phyloP scores from a whole-genome alignment of 306 rosid genomes.

The Leucaena leucocephala region DNA sequence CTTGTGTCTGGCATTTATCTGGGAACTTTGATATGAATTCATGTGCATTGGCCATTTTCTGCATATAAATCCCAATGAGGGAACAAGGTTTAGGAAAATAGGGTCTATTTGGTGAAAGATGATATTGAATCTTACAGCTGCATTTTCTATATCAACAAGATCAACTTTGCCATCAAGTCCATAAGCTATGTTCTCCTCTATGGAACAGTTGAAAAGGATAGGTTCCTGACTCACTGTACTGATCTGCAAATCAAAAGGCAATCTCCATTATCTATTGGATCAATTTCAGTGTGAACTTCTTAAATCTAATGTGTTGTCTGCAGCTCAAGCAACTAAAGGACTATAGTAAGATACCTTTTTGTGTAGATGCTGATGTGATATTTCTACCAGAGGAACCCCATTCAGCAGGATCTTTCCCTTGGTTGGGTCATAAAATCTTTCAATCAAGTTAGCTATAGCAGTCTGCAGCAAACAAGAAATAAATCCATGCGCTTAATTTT shows the following conservation, averaged over 20 bases:
- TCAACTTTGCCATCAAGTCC: slow-evolving; percentile 70
- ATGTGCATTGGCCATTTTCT: slow-evolving; percentile 84
- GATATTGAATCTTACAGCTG: slow-evolving; percentile 56
- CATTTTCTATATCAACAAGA: slow-evolving; percentile 56
- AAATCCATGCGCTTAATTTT: slow-evolving; percentile 2
- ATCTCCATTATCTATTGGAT: slow-evolving; percentile 23
- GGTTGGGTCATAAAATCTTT: slow-evolving; percentile 85
- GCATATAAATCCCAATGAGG: slow-evolving; percentile 41
- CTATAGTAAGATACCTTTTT: slow-evolving; percentile 54
- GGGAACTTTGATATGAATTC: slow-evolving; percentile 68
- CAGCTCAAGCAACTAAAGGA: neutral
- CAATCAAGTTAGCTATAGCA: slow-evolving; percentile 86
- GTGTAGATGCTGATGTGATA: slow-evolving; percentile 78
- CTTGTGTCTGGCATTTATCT: slow-evolving; percentile 61
- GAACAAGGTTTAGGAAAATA: slow-evolving; percentile 17
- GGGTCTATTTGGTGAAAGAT: slow-evolving; percentile 1
- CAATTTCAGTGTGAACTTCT: slow-evolving; percentile 18
- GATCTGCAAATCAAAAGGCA: slow-evolving; percentile 51
- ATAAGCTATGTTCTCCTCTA: slow-evolving; percentile 83
- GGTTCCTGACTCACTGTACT: slow-evolving; percentile 90
- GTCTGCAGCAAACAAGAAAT: slow-evolving; percentile 56
- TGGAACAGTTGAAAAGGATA: slow-evolving; percentile 73
- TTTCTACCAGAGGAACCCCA: slow-evolving; percentile 75
- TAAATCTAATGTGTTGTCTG: neutral
- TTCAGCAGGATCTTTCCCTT: slow-evolving; percentile 72